These are phyloP conservation scores for Saccharomyces pastorianus DNA, from an alignment of 1,139 yeast genomes.

Conservation along the genomic window DNA sequence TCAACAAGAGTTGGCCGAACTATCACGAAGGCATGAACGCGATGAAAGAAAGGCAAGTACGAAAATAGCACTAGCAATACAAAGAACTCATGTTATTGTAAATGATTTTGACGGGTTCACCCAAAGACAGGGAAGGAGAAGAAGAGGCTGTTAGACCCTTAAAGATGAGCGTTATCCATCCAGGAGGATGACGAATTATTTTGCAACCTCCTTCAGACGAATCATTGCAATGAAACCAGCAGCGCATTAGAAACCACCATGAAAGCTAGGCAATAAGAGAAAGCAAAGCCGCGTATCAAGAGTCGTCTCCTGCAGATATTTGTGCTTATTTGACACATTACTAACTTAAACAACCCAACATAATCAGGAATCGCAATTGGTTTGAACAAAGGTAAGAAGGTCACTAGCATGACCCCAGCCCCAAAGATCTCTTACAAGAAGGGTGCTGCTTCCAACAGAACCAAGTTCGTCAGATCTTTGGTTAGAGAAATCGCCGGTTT, in stretches of 20 bases:
- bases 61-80: neutral
- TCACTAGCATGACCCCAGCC: constrained; percentile 20
- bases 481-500: too few species aligned
- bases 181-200: neutral
- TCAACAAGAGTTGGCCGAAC: neutral
- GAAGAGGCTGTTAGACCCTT: neutral
- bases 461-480: too few species aligned
- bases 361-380: constrained; percentile 92
- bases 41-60: neutral
- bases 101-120: neutral
- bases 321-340: neutral
- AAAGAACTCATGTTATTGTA: neutral
- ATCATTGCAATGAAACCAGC: neutral
- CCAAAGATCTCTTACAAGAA: too few species aligned
- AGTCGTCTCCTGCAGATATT: neutral
- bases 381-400: constrained; percentile 98
- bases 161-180: neutral
- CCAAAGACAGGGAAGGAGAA: too few species aligned
- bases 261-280: neutral
- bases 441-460: too few species aligned
- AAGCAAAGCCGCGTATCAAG: neutral
- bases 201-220: neutral
- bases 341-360: neutral
- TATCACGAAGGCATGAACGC: neutral
- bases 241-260: neutral